These are phyloP conservation scores for Fusarium papillatum DNA, from an alignment of 2,329 filamentous ascomycete species.

Conservation along the genomic window DNA sequence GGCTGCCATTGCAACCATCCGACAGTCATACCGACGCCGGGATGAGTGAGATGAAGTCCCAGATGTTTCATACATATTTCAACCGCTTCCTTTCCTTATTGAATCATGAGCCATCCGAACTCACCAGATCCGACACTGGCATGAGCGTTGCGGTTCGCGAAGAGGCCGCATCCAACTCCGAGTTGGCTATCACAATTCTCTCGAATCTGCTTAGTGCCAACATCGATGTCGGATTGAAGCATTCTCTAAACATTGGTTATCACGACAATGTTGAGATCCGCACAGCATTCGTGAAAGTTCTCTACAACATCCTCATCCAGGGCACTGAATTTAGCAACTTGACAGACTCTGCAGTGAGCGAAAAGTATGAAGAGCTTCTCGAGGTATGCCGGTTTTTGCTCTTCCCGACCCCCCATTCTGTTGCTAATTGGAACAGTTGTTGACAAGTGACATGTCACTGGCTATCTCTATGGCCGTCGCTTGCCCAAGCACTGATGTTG, in stretches of 20 bases:
- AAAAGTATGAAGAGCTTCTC: constrained; percentile 77
- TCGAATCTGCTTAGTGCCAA: constrained; percentile 80
- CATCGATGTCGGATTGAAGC: constrained; percentile 79
- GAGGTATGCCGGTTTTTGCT: constrained; percentile 51
- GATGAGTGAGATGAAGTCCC: constrained; percentile 76
- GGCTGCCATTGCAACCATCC: constrained; percentile 74
- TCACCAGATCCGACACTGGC: constrained; percentile 41
- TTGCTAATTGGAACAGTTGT: constrained; percentile 55
- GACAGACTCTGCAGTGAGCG: constrained; percentile 75
- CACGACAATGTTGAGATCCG: constrained; percentile 79
- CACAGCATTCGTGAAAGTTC: constrained; percentile 77
- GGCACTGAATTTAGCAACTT: constrained; percentile 79
- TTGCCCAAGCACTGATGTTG: constrained; percentile 77
- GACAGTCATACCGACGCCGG: constrained; percentile 76
- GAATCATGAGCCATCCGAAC: constrained; percentile 68
- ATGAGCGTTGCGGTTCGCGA: constrained; percentile 60
- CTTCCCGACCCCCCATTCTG: background rate
- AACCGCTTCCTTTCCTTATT: constrained; percentile 77
- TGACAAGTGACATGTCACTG: constrained; percentile 73
- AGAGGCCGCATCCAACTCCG: constrained; percentile 68
- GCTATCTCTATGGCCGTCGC: constrained; percentile 74
- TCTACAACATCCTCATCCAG: constrained; percentile 79
- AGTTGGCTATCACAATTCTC: constrained; percentile 76
- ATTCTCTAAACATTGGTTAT: constrained; percentile 78
- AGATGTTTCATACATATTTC: constrained; percentile 81